Percentiles rank a stretch among this genome's conserved stretches.
Evolutionary conservation across 495 filamentous ascomycete species (phyloP).

Genomic region (Friedmanniomyces simplex): DNA sequence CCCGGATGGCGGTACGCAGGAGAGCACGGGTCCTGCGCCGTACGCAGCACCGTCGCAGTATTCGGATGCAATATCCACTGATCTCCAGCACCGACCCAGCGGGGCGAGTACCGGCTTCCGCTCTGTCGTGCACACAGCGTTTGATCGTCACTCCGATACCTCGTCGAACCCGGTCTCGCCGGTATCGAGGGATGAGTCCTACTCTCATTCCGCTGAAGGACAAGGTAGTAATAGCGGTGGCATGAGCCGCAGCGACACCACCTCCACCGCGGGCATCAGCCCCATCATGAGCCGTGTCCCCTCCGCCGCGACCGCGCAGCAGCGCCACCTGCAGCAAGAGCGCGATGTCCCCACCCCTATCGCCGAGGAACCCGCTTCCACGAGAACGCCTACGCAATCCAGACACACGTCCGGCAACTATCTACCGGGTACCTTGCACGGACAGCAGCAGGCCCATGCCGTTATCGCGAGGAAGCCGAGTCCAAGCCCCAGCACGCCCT

Average conservation of each 20-base stretch:
- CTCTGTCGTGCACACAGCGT: slow-evolving; percentile 62
- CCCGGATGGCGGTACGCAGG: background rate
- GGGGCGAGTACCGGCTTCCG: slow-evolving; percentile 48
- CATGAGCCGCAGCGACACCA: slow-evolving; percentile 51
- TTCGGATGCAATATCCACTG: slow-evolving; percentile 20
- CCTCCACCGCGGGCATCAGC: slow-evolving; percentile 55
- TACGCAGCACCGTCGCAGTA: background rate
- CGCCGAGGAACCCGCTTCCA: slow-evolving; percentile 37
- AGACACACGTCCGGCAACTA: slow-evolving; percentile 16
- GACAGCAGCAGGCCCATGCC: background rate
- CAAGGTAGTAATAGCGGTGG: slow-evolving; percentile 21
- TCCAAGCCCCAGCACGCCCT: slow-evolving; percentile 8
- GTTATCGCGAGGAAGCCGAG: slow-evolving; percentile 27
- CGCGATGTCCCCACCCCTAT: slow-evolving; percentile 38
- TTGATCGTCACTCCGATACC: slow-evolving; percentile 39
- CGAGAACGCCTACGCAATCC: slow-evolving; percentile 12
- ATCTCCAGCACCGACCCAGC: slow-evolving; percentile 46
- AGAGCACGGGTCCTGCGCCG: background rate
- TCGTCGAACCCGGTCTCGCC: slow-evolving; percentile 45
- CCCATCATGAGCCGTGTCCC: slow-evolving; percentile 52
- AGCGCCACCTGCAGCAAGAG: slow-evolving; percentile 3
- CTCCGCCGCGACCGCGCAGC: slow-evolving; percentile 27
- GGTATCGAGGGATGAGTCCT: slow-evolving; percentile 26
- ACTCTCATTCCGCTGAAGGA: background rate
- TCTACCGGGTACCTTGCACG: background rate